These are phyloP conservation scores for Eragrostis curvula DNA, from an alignment of 176 grass and related monocot genomes.

Conservation along the genomic window DNA sequence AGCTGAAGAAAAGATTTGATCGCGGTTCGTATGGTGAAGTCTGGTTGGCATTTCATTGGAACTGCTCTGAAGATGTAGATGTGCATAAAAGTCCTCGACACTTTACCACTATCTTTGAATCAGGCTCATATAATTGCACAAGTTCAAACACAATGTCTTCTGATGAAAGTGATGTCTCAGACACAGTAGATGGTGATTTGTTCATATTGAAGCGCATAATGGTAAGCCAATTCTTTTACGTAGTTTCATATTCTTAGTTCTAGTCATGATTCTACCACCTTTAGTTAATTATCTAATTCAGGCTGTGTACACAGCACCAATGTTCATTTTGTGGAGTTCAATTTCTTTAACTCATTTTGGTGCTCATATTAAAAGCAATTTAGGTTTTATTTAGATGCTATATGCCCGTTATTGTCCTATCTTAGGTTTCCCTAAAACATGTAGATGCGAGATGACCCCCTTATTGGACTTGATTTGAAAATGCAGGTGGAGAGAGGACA, in stretches of 20 bases:
- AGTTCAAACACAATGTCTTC: constrained; percentile 49
- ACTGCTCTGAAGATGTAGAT: constrained; percentile 75
- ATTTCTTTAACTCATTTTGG: background rate
- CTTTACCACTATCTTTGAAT: constrained; percentile 41
- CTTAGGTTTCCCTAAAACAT: constrained; percentile 11
- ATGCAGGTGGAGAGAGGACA: constrained; percentile 91
- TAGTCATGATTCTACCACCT: constrained; percentile 8
- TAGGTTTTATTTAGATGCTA: constrained; percentile 29
- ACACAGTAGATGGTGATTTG: constrained; percentile 71
- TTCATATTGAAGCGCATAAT: constrained; percentile 99
- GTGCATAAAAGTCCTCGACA: constrained; percentile 42
- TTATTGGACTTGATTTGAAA: constrained; percentile 34
- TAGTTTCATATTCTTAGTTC: background rate
- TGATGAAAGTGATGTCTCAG: constrained; percentile 48
- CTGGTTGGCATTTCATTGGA: constrained; percentile 99
- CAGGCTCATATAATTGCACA: constrained; percentile 54
- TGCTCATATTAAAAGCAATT: constrained; percentile 11
- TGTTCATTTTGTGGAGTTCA: background rate
- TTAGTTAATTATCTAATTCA: background rate
- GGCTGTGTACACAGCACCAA: background rate
- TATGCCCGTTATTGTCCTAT: constrained; percentile 9
- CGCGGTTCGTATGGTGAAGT: constrained; percentile 98
- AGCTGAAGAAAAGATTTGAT: constrained; percentile 94
- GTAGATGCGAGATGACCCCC: constrained; percentile 10
- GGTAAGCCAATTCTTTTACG: constrained; percentile 50